Conservation (phyloP, 108 stramenopile genomes). For the Craspedostauros australis region DNA sequence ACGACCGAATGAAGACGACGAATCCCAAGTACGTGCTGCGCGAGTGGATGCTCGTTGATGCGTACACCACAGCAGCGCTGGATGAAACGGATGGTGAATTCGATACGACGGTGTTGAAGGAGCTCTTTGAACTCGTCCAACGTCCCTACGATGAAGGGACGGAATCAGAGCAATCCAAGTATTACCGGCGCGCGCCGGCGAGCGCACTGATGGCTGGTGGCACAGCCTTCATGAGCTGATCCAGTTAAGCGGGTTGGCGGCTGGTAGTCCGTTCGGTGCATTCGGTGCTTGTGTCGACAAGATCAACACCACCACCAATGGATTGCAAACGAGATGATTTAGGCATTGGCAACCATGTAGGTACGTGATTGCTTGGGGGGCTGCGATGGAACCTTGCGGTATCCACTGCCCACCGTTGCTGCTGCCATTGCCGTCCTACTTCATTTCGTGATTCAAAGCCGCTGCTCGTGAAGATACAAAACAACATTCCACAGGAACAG, state of each 20-base stretch:
- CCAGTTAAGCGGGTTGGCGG: conserved; percentile 36
- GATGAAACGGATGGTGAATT: too few relatives aligned
- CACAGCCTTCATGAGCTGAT: conserved; percentile 86
- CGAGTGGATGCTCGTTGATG: conserved; percentile 87
- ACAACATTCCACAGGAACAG: too few relatives aligned
- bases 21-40: conserved; percentile 80
- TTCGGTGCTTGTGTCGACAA: neutral
- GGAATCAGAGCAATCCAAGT: conserved; percentile 34
- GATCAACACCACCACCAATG: neutral
- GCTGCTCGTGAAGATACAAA: too few relatives aligned
- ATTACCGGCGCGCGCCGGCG: conserved; percentile 69
- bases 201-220: conserved; percentile 60
- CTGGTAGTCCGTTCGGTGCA: neutral
- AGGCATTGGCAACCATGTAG: neutral
- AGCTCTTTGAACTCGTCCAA: conserved; percentile 59
- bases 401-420: neutral
- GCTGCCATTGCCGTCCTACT: neutral
- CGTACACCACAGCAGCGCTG: conserved; percentile 66
- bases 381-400: neutral
- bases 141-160: conserved; percentile 73
- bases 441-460: too few relatives aligned
- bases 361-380: neutral
- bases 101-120: conserved; percentile 52
- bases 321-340: neutral
- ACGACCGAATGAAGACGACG: conserved; percentile 45